phyloP scores from a whole-genome alignment of 768 basidiomycete species.

The Mycena indigotica region DNA sequence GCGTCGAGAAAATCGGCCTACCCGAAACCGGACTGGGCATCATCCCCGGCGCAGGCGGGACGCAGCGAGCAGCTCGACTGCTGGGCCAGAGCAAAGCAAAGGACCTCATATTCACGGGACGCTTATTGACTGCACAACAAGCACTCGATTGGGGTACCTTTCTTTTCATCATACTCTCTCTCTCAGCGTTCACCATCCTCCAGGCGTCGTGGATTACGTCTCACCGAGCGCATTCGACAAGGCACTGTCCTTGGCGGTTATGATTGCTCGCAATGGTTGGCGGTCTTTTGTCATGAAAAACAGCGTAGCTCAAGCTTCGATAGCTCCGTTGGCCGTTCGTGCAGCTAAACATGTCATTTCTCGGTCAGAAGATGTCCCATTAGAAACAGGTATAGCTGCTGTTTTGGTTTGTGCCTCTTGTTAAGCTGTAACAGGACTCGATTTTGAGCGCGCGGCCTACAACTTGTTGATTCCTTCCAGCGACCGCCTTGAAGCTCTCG shows the following conservation, averaged over 20 bases:
- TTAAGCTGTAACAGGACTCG: slow-evolving; percentile 58
- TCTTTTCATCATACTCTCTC: slow-evolving; percentile 4
- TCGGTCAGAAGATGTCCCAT: slow-evolving; percentile 71
- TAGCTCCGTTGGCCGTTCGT: slow-evolving; percentile 84
- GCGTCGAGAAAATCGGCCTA: slow-evolving; percentile 83
- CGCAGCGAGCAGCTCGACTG: slow-evolving; percentile 78
- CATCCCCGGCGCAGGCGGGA: slow-evolving; percentile 90
- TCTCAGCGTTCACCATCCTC: slow-evolving; percentile 16
- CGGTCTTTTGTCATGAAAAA: slow-evolving; percentile 14
- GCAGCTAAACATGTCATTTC: slow-evolving; percentile 88
- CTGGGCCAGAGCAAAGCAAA: slow-evolving; percentile 82
- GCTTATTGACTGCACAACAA: slow-evolving; percentile 63
- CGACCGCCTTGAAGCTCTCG: slow-evolving; percentile 82
- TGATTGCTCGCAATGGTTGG: slow-evolving; percentile 68
- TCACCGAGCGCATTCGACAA: slow-evolving; percentile 69
- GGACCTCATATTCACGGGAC: slow-evolving; percentile 83
- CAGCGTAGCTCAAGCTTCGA: background rate
- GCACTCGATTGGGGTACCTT: slow-evolving; percentile 69
- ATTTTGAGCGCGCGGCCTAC: slow-evolving; percentile 87
- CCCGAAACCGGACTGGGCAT: slow-evolving; percentile 81
- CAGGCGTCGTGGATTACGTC: slow-evolving; percentile 84
- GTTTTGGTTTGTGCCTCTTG: background rate
- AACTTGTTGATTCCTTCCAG: slow-evolving; percentile 72
- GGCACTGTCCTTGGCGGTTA: slow-evolving; percentile 67
- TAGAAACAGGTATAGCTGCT: slow-evolving; percentile 64